Base-by-base conservation (phyloP, 495 filamentous ascomycete genomes). In the Pseudotulostoma volvatum region DNA sequence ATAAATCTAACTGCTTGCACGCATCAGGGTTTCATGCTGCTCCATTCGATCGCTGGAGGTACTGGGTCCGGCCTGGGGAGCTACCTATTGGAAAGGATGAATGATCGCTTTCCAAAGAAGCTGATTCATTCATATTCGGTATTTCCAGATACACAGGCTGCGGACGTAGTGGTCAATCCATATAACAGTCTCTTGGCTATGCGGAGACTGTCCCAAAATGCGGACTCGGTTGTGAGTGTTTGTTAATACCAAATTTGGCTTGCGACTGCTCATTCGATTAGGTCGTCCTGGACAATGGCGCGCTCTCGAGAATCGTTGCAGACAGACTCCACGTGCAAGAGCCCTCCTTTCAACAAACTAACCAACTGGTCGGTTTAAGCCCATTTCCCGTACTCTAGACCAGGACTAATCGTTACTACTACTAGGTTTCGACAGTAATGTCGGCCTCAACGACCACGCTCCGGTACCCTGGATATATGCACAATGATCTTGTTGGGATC, bases 101-200 rank as follows among this genome's bases (percentile, higher is more conserved):
- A 96, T 55, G 90, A 97, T 58, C 74, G 90, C 16, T 97, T 95
- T 46, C 90, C 90, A 33, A 97, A 97, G 66, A 96, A 96, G 64
- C 71, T 97, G 43, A 95, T 97, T 36, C 90, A 97, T 57, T 96
- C 90, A 41, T 97, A 97, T 59, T 96, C 90, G 0, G 92, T 97
- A 25, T 97, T 97, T 48, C 86, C 88, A 8, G 87, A 96, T 56
- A 84, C 79, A 1, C 80, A 83, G 46, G 79, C 79, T 47, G 76
- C 71, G 23, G 84, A 95, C 58, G 87, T 97, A 17, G 88, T 97
- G 18, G 90, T 97, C 35, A 93, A 96, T 50, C 90, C 90, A 11
- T 97, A 97, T 59, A 97, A 97, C 64, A 93, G 85, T 59, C 60
- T 97, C 36, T 74, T 97, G 9, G 73, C 92, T 17, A 84, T 97